Evolutionary conservation across 495 filamentous ascomycete species (phyloP).

Genomic region (Trichoderma asperelloides): DNA sequence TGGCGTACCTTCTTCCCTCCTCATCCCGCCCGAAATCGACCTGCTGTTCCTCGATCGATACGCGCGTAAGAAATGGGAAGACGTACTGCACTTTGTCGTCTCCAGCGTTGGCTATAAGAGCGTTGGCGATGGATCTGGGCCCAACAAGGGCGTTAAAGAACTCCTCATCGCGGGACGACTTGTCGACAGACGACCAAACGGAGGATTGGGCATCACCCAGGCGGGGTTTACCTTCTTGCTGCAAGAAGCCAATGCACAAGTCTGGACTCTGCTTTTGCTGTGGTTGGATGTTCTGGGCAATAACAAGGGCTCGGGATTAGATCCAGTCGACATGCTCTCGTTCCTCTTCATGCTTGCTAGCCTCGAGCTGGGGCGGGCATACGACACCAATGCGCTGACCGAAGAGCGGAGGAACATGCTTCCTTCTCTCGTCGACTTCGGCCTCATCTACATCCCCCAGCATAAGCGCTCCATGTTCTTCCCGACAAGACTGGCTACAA

Average conservation of each 20-base stretch:
- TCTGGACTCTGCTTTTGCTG: constrained; percentile 89
- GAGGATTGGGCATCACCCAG: constrained; percentile 64
- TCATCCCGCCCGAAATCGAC: constrained; percentile 48
- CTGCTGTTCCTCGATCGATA: constrained; percentile 73
- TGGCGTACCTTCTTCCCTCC: constrained; percentile 65
- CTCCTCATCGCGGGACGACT: constrained; percentile 72
- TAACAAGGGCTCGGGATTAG: constrained; percentile 52
- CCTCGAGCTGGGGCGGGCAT: constrained; percentile 81
- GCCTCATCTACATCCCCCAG: constrained; percentile 67
- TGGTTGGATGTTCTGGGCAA: constrained; percentile 80
- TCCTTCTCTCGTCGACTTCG: constrained; percentile 73
- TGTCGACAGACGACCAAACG: constrained; percentile 53
- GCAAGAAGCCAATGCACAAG: constrained; percentile 90
- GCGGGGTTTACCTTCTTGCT: constrained; percentile 88
- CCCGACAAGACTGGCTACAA: constrained; percentile 89
- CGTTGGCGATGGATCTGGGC: constrained; percentile 28
- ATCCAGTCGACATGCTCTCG: constrained; percentile 83
- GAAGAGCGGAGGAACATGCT: constrained; percentile 79
- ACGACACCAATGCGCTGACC: constrained; percentile 71
- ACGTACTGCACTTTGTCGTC: constrained; percentile 91
- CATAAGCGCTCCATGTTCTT: constrained; percentile 63
- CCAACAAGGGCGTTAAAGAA: constrained; percentile 73
- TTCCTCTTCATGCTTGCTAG: constrained; percentile 95
- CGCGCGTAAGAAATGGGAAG: constrained; percentile 85
- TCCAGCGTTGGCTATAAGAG: constrained; percentile 38